Percentiles rank a stretch among this genome's conserved stretches.
Conservation (phyloP, 768 basidiomycete genomes). For the Imleria badia region DNA sequence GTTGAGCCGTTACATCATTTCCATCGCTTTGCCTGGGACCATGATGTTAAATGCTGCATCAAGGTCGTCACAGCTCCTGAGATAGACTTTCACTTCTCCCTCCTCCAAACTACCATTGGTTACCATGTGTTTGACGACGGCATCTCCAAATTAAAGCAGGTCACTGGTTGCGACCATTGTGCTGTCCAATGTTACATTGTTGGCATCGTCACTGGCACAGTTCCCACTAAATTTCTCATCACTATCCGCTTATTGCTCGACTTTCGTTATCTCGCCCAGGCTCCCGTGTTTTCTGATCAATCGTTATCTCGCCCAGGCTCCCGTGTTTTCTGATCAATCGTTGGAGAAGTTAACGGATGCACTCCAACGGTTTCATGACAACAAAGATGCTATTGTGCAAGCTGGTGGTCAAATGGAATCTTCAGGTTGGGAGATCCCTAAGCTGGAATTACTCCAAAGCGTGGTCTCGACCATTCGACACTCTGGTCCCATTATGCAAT, state of each 20-base stretch:
- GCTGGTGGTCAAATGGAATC: not conserved
- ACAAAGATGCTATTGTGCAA: not conserved
- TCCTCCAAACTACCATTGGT: no score
- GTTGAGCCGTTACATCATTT: not conserved
- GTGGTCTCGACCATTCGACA: not conserved
- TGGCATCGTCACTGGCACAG: not conserved
- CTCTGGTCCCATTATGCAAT: not conserved
- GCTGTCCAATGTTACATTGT: not conserved
- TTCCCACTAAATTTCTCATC: not conserved
- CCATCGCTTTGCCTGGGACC: not conserved
- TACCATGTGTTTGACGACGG: not conserved
- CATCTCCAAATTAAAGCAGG: not conserved
- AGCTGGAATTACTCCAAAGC: not conserved
- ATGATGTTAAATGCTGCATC: not conserved
- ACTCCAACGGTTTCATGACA: not conserved
- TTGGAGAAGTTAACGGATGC: not conserved
- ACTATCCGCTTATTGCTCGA: not conserved
- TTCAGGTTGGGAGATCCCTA: not conserved
- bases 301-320: no score
- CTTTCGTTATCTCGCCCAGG: not conserved
- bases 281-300: not conserved
- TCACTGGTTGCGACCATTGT: not conserved
- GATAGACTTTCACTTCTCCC: no score
- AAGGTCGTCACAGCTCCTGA: not conserved
- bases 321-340: not conserved